Percentiles rank a stretch among this genome's conserved stretches.
Conservation (phyloP, 495 filamentous ascomycete genomes). For the Hyaloscypha hepaticicola region DNA sequence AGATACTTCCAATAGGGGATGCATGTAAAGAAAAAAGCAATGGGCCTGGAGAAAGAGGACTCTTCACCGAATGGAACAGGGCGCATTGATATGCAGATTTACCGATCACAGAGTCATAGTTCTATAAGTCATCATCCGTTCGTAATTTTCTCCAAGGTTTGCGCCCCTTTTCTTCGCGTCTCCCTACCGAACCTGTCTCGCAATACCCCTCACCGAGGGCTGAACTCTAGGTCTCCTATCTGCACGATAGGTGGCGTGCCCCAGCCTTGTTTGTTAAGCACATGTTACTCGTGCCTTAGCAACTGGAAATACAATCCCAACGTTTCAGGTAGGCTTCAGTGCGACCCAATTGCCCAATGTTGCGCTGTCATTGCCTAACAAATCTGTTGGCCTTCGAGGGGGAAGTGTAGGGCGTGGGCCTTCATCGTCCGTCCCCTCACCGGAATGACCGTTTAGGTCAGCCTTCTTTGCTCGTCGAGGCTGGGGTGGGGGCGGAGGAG, state of each 20-base stretch:
- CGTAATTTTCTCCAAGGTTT: neutral
- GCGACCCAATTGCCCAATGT: conserved; percentile 23
- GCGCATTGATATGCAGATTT: neutral
- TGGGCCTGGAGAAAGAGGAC: neutral
- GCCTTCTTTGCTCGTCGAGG: conserved; percentile 15
- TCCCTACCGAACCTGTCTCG: neutral
- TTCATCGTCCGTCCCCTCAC: conserved; percentile 19
- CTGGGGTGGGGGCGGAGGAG: conserved; percentile 21
- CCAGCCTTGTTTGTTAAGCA: neutral
- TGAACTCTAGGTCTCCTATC: neutral
- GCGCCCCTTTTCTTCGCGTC: neutral
- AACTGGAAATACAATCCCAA: neutral
- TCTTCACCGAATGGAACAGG: neutral
- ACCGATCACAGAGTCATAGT: neutral
- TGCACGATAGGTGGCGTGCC: neutral
- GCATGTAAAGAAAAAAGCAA: neutral
- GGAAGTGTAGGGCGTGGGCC: conserved; percentile 24
- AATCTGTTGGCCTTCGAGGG: conserved; percentile 26
- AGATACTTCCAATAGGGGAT: neutral
- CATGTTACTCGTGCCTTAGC: neutral
- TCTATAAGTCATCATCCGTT: neutral
- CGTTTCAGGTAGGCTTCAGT: conserved; percentile 23
- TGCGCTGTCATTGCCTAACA: conserved; percentile 24
- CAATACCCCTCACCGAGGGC: neutral
- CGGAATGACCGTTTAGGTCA: neutral